A percentile compares a stretch with the other conserved stretches of the same genome.
These are phyloP conservation scores for Dalbergia oliveri DNA, from an alignment of 306 rosid species.

Conservation along the genomic window DNA sequence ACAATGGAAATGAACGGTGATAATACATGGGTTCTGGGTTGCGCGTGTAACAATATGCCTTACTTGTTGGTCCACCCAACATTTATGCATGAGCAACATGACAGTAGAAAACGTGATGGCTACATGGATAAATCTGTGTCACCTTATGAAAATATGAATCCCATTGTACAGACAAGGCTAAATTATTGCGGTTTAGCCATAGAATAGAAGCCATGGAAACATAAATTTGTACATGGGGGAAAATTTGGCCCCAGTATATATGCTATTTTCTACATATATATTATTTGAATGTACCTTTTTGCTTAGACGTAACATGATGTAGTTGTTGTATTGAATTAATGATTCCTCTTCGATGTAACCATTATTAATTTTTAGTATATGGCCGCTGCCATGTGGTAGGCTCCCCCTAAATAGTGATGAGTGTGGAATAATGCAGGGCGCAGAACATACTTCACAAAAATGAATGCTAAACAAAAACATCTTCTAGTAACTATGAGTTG, in stretches of 20 bases:
- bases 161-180: constrained; percentile 22
- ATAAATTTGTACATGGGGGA: constrained; percentile 10
- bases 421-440: background rate
- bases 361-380: constrained; percentile 13
- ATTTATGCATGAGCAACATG: constrained; percentile 27
- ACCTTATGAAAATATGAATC: constrained; percentile 39
- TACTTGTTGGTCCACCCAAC: constrained; percentile 27
- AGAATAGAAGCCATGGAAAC: constrained; percentile 17
- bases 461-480: background rate
- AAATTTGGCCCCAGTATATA: background rate
- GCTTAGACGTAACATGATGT: constrained; percentile 13
- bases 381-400: constrained; percentile 25
- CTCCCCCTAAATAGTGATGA: background rate
- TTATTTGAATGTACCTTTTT: background rate
- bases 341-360: constrained; percentile 27
- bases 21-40: background rate
- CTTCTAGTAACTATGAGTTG: background rate
- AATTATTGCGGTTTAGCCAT: constrained; percentile 3
- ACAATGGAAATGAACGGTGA: background rate
- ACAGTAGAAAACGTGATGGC: constrained; percentile 36
- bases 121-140: constrained; percentile 26
- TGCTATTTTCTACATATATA: background rate
- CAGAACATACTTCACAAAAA: background rate
- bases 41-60: background rate
- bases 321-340: background rate